Evolutionary conservation across 139 green algal genomes (phyloP).

Genomic region (Deuterostichococcus epilithicus): DNA sequence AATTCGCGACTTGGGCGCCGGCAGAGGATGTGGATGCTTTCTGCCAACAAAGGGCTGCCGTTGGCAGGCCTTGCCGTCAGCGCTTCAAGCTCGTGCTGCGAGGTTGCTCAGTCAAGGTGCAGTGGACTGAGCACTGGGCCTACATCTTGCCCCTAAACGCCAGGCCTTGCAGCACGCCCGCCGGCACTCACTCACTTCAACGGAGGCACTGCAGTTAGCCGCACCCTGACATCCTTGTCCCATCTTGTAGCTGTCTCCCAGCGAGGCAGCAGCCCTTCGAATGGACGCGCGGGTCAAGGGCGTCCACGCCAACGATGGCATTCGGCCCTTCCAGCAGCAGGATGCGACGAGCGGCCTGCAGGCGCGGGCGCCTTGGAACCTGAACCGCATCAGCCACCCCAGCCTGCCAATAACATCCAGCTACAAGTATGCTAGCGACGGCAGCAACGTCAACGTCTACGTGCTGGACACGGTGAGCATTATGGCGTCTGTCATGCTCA

Average conservation of each 20-base stretch:
- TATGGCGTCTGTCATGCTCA: too few species aligned
- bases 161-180: not conserved
- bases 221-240: not conserved
- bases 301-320: not conserved
- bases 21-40: constrained; percentile 5
- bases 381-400: constrained; percentile 65
- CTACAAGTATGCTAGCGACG: constrained; percentile 44
- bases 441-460: constrained; percentile 63
- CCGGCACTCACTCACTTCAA: not conserved
- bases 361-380: constrained; percentile 39
- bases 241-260: not conserved
- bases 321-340: not conserved
- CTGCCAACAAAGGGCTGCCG: not conserved
- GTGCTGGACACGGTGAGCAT: constrained; percentile 58
- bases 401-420: constrained; percentile 51
- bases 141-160: not conserved
- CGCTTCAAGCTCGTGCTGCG: constrained; percentile 15
- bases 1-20: not conserved
- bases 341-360: constrained; percentile 2
- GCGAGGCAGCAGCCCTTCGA: constrained; percentile 2
- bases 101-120: constrained; percentile 17
- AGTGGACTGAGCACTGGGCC: not conserved
- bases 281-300: not conserved
- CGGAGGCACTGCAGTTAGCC: not conserved
- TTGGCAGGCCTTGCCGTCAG: constrained; percentile 5